Conservation (phyloP, 1,139 yeast species). For the Saccharomyces hybrid region DNA sequence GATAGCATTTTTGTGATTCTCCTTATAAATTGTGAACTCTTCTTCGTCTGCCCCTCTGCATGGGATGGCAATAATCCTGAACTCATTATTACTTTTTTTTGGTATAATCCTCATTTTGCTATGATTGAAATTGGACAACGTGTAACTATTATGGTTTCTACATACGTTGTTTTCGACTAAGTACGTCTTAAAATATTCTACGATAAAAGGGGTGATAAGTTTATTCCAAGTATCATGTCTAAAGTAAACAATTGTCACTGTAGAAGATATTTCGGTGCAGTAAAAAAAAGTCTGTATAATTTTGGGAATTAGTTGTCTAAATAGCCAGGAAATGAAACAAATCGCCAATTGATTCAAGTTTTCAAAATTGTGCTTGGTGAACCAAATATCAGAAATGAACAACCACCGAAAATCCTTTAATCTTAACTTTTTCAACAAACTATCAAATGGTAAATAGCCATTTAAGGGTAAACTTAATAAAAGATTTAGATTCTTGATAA, state of each 20-base stretch:
- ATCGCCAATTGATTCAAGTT: slow-evolving; percentile 5
- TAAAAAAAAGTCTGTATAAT: slow-evolving; percentile 55
- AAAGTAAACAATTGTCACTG: slow-evolving; percentile 40
- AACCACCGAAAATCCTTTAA: slow-evolving; percentile 44
- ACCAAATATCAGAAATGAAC: not conserved
- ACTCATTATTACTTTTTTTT: slow-evolving; percentile 40
- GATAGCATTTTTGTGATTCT: slow-evolving; percentile 28
- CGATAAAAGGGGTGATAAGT: slow-evolving; percentile 38
- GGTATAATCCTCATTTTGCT: slow-evolving; percentile 47
- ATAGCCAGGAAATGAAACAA: slow-evolving; percentile 48
- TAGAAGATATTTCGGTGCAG: slow-evolving; percentile 50
- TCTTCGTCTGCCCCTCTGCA: slow-evolving; percentile 22
- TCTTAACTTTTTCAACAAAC: slow-evolving; percentile 32
- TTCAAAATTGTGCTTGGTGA: slow-evolving; percentile 6
- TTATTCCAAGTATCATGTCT: slow-evolving; percentile 54
- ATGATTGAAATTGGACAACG: slow-evolving; percentile 20
- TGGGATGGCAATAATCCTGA: slow-evolving; percentile 57
- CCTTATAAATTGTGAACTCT: slow-evolving; percentile 28
- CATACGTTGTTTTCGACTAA: slow-evolving; percentile 28
- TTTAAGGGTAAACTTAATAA: slow-evolving; percentile 37
- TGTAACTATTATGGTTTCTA: slow-evolving; percentile 22
- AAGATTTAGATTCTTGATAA: slow-evolving; percentile 35
- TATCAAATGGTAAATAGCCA: slow-evolving; percentile 28
- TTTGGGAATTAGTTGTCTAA: slow-evolving; percentile 40
- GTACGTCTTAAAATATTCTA: slow-evolving; percentile 34